Percentiles rank a stretch among this genome's conserved stretches.
Evolutionary conservation across 768 basidiomycete genomes (phyloP).

Genomic region (Termitomyces sp.): DNA sequence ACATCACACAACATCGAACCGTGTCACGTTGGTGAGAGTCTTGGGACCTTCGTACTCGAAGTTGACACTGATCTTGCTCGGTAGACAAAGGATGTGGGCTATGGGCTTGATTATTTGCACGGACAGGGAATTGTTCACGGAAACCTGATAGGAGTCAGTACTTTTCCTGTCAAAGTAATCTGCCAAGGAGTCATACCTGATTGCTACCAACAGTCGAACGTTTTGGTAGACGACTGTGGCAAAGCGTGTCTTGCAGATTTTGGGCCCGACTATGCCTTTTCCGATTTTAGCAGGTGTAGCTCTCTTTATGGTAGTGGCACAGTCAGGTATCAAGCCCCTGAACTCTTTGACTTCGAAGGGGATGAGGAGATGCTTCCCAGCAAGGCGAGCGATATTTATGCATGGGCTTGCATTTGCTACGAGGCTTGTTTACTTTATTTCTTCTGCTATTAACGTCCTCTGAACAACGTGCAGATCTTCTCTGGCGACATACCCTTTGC

Average conservation of each 20-base stretch:
- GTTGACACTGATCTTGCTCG: not conserved
- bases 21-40: not conserved
- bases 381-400: constrained; percentile 6
- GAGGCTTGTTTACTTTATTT: not conserved
- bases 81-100: not conserved
- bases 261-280: not conserved
- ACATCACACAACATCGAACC: not conserved
- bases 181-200: not conserved
- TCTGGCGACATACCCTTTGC: not conserved
- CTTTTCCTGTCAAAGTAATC: not conserved
- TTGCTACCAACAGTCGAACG: not conserved
- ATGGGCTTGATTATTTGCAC: not conserved
- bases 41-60: not conserved
- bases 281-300: not conserved
- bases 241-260: not conserved
- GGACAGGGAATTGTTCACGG: not conserved
- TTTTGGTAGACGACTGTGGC: not conserved
- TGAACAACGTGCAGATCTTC: not conserved
- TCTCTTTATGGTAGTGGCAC: not conserved
- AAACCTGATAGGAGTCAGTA: not conserved
- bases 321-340: constrained; percentile 8
- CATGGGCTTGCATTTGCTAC: constrained; percentile 2
- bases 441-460: not conserved
- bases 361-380: not conserved
- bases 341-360: not conserved